Evolutionary conservation across 768 basidiomycete genomes (phyloP), one percentile per base, ranked within the genome.

Genomic region (Tremella yokohamensis): DNA sequence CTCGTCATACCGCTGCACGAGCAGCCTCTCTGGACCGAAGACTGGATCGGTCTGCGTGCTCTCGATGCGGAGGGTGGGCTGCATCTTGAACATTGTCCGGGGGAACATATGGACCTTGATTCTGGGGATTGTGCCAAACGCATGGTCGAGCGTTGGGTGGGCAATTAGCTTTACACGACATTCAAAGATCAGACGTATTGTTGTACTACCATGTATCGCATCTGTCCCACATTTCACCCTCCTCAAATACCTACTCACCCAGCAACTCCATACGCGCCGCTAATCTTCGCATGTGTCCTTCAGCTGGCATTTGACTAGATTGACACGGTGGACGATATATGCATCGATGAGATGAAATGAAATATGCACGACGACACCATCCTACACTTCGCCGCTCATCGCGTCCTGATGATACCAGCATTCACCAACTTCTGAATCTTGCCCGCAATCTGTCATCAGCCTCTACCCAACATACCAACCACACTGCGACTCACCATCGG

Each of bases 351-450:
- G 29, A 6, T 4, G 29, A 34, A 34, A 34, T 34, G 29, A 34
- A 34, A 34, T 34, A 34, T 34, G 29, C 29, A 6, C 29, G 11
- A 34, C 29, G 11, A 11, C 29, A 34, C 29, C 29, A 4, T 34
- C 29, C 11, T 11, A 34, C 4, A 4, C 29, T 11, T 34, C 29
- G 11, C 29, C 4, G 29, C 48, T 56, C 65, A 77, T 54, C 74
- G 58, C 8, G 91, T 92, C 79, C 83, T 85, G 80, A 97, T 93
- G 72, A 97, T 89, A 57, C 93, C 94, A 25, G 91, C 91, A 57
- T 89, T 88, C 69, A 94, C 81, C 49, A 70, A 48, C 49, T 70
- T 70, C 44, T 70, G 69, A 47, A 70, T 57, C 61, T 65, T 65
- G 37, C 55, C 34, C 19, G 61, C 62, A 50, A 66, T 70, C 63